Percentiles rank a stretch among this genome's conserved stretches.
phyloP scores from a whole-genome alignment of 371 early-diverging fungal genomes.

The Lichtheimia corymbifera region DNA sequence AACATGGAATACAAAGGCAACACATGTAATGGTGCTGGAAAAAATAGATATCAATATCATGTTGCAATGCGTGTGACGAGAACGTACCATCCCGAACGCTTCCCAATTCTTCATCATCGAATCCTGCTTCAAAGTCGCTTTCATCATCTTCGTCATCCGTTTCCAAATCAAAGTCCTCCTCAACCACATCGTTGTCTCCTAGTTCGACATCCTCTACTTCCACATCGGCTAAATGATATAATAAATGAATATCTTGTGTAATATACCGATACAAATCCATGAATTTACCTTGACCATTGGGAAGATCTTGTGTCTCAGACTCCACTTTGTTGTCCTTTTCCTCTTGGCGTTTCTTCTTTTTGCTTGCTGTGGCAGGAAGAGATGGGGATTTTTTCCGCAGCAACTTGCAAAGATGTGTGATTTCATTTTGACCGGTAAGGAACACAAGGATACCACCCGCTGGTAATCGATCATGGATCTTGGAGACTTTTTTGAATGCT shows the following conservation, averaged over 20 bases:
- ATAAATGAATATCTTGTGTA: not conserved
- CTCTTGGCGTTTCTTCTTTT: slow-evolving; percentile 27
- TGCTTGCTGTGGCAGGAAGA: slow-evolving; percentile 34
- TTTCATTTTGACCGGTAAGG: slow-evolving; percentile 92
- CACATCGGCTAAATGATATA: slow-evolving; percentile 37
- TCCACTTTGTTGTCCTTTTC: slow-evolving; percentile 40
- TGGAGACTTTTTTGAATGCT: slow-evolving; percentile 85
- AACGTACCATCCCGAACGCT: slow-evolving; percentile 29
- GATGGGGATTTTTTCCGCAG: slow-evolving; percentile 71
- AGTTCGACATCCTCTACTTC: slow-evolving; percentile 65
- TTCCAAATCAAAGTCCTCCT: slow-evolving; percentile 57
- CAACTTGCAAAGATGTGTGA: slow-evolving; percentile 73
- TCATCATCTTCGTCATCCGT: slow-evolving; percentile 30
- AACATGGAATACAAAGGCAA: slow-evolving; percentile 93
- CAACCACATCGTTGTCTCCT: slow-evolving; percentile 57
- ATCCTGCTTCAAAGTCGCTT: slow-evolving; percentile 43
- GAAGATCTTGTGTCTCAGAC: slow-evolving; percentile 23
- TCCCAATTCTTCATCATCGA: slow-evolving; percentile 51
- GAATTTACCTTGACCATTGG: slow-evolving; percentile 40
- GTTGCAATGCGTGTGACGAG: not conserved
- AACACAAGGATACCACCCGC: slow-evolving; percentile 93
- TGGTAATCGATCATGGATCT: slow-evolving; percentile 91
- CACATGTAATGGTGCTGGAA: slow-evolving; percentile 70
- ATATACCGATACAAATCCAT: not conserved
- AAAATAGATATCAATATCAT: not conserved